phyloP scores from a whole-genome alignment of 495 filamentous ascomycete genomes.

The Daldinia caldariorum region DNA sequence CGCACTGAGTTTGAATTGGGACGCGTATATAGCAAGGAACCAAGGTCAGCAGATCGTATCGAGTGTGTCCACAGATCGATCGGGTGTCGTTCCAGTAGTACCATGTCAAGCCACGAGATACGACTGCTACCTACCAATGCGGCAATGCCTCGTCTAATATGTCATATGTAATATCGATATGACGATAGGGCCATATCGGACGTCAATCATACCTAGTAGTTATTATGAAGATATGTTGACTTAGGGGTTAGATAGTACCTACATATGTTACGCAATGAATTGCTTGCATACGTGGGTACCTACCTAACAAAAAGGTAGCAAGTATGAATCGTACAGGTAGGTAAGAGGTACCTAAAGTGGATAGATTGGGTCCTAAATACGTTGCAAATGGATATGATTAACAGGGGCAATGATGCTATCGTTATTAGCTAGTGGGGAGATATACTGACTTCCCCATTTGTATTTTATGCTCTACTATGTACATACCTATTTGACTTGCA shows the following conservation, averaged over 20 bases:
- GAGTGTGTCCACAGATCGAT: neutral
- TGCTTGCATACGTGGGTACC: no score
- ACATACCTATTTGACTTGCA: neutral
- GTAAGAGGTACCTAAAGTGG: no score
- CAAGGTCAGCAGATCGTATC: neutral
- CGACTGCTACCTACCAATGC: neutral
- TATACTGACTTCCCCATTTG: neutral
- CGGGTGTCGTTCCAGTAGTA: neutral
- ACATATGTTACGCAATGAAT: neutral
- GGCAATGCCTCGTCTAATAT: neutral
- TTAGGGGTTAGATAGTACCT: neutral
- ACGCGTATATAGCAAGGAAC: neutral
- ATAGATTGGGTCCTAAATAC: neutral
- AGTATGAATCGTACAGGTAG: no score
- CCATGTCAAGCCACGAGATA: conserved; percentile 1
- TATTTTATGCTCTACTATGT: conserved; percentile 1
- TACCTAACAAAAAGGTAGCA: no score
- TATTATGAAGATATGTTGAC: no score
- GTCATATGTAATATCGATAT: neutral
- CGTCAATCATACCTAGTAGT: neutral
- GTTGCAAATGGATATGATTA: neutral
- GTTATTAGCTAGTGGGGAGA: conserved; percentile 1
- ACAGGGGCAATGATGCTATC: neutral
- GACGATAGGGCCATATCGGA: neutral
- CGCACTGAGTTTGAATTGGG: neutral